Conservation (phyloP, 176 grass and related monocot genomes). For the Aechmea fasciata region DNA sequence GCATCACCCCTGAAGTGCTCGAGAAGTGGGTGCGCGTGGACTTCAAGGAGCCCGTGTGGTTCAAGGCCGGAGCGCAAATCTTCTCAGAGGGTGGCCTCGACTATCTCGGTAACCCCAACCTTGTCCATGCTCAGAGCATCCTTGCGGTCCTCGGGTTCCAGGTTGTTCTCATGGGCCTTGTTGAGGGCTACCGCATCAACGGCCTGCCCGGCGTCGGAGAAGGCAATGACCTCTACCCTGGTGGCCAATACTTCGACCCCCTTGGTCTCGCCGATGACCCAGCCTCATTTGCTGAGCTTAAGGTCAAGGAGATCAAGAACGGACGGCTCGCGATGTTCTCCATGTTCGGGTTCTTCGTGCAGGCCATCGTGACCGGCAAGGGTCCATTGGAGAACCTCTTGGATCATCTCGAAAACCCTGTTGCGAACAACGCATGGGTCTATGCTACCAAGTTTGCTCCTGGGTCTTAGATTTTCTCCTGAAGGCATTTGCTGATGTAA, state of each 20-base stretch:
- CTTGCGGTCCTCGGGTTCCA: conserved; percentile 82
- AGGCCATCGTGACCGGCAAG: conserved; percentile 90
- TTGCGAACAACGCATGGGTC: conserved; percentile 94
- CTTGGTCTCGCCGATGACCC: conserved; percentile 88
- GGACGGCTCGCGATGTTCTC: conserved; percentile 95
- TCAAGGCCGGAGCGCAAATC: background rate
- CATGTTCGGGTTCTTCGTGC: conserved; percentile 90
- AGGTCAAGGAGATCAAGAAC: conserved; percentile 98
- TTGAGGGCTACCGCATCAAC: conserved; percentile 91
- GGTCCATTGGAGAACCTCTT: conserved; percentile 89
- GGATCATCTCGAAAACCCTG: conserved; percentile 77
- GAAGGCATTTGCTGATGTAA: background rate
- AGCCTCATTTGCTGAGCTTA: conserved; percentile 66
- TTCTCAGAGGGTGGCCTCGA: background rate
- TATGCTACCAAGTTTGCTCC: conserved; percentile 89
- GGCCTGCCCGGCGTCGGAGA: conserved; percentile 77
- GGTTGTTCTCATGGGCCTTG: conserved; percentile 88
- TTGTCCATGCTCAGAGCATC: conserved; percentile 55
- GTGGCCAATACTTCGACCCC: conserved; percentile 87
- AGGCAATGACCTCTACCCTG: conserved; percentile 90
- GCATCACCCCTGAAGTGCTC: background rate
- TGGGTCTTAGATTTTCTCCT: conserved; percentile 35
- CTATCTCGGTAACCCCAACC: background rate
- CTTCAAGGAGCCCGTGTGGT: background rate
- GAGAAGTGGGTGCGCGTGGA: conserved; percentile 17